Percentiles rank a stretch among this genome's conserved stretches.
phyloP scores from a whole-genome alignment of 78 protist species.

The slime mould (Dictyostelium discoideum) region DNA sequence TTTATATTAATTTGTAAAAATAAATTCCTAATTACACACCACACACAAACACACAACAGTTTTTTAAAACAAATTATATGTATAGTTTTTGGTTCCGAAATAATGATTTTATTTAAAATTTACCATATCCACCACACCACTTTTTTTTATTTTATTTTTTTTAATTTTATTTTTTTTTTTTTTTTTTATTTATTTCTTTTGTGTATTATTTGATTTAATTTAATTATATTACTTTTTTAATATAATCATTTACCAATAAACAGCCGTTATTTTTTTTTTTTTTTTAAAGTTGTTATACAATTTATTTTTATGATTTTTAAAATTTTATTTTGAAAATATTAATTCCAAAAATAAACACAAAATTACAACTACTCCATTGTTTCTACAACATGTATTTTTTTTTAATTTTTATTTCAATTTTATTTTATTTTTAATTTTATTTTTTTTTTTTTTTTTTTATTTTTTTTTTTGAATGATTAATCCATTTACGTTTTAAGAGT shows the following conservation, averaged over 20 bases:
- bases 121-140: background rate
- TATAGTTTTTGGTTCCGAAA: background rate
- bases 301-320: too few species aligned
- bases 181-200: background rate
- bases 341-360: background rate
- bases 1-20: background rate
- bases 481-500: background rate
- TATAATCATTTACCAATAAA: background rate
- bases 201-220: background rate
- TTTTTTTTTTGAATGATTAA: background rate
- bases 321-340: too few species aligned
- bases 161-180: too few species aligned
- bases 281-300: background rate
- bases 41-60: background rate
- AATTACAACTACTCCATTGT: background rate
- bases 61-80: background rate
- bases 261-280: background rate
- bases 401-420: background rate
- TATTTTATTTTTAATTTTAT: too few species aligned
- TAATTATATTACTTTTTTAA: too few species aligned
- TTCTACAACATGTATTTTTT: background rate
- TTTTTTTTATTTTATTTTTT: background rate
- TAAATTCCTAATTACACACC: background rate
- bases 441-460: background rate
- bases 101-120: background rate